A percentile compares a stretch with the other conserved stretches of the same genome.
phyloP scores from a whole-genome alignment of 306 rosid species.

The Carpinus fangiana region DNA sequence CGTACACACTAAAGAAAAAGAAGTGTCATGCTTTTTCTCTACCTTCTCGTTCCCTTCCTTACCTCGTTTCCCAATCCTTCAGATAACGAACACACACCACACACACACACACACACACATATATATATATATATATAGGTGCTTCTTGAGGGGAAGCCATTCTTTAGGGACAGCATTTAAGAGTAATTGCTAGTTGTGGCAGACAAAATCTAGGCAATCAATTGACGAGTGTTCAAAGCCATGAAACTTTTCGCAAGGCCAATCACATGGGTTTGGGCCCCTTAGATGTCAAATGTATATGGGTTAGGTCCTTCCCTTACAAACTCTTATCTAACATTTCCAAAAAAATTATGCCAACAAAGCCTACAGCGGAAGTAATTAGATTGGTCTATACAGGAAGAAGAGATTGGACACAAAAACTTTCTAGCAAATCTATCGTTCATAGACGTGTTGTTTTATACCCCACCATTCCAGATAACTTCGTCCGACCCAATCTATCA shows the following conservation, averaged over 20 bases:
- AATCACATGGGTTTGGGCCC: slow-evolving; percentile 55
- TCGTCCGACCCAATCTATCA: too few species aligned
- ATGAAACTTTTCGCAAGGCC: slow-evolving; percentile 16
- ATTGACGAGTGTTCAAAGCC: slow-evolving; percentile 19
- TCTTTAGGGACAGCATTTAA: slow-evolving; percentile 15
- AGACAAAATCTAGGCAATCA: slow-evolving; percentile 36
- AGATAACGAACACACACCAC: neutral
- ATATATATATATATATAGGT: slow-evolving; percentile 29
- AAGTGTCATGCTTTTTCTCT: too few species aligned
- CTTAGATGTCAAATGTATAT: neutral
- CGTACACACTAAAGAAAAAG: too few species aligned
- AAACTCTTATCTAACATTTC: neutral
- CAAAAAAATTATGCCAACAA: neutral
- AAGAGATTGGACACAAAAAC: too few species aligned
- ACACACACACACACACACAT: too few species aligned
- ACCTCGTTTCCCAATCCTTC: too few species aligned
- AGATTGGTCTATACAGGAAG: too few species aligned
- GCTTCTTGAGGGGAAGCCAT: slow-evolving; percentile 33
- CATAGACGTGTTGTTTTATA: too few species aligned
- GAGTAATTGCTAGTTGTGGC: slow-evolving; percentile 26
- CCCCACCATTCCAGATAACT: too few species aligned
- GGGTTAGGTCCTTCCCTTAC: slow-evolving; percentile 9
- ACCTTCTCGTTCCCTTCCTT: too few species aligned
- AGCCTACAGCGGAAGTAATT: neutral
- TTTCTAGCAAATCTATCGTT: too few species aligned